Evolutionary conservation across 2,329 filamentous ascomycete genomes (phyloP).

Genomic region (Teratosphaeria zuluensis): DNA sequence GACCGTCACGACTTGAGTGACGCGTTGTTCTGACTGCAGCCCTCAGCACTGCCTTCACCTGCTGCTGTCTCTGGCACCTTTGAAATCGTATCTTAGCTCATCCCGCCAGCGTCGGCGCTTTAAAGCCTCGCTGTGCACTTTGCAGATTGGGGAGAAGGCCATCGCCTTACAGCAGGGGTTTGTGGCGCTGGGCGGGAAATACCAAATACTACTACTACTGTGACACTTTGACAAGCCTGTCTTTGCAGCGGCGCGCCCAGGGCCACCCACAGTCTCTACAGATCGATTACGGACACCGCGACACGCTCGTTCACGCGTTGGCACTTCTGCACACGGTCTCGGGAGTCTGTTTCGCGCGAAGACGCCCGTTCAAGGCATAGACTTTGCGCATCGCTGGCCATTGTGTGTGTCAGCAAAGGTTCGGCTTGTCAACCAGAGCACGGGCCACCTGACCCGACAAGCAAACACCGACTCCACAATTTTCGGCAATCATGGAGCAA

Average conservation of each 20-base stretch:
- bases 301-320: not conserved
- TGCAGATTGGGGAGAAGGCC: not conserved
- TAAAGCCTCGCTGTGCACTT: constrained; percentile 3
- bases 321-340: not conserved
- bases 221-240: not conserved
- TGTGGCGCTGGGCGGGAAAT: not conserved
- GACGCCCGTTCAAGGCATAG: not conserved
- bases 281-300: constrained; percentile 1
- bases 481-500: constrained; percentile 10
- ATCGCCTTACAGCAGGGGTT: not conserved
- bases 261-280: not conserved
- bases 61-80: not conserved
- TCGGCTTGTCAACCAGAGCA: constrained; percentile 1
- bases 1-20: constrained; percentile 4
- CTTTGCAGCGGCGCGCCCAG: not conserved
- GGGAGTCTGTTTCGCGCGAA: not conserved
- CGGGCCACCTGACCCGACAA: constrained; percentile 3
- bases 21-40: not conserved
- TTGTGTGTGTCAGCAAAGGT: not conserved
- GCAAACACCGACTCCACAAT: not conserved
- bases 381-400: not conserved
- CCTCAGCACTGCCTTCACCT: not conserved
- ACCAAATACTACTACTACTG: not conserved
- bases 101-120: constrained; percentile 1
- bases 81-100: constrained; percentile 3